A percentile compares a stretch with the other conserved stretches of the same genome.
phyloP scores from a whole-genome alignment of 352 stramenopile genomes.

The Globisporangium alternatum region DNA sequence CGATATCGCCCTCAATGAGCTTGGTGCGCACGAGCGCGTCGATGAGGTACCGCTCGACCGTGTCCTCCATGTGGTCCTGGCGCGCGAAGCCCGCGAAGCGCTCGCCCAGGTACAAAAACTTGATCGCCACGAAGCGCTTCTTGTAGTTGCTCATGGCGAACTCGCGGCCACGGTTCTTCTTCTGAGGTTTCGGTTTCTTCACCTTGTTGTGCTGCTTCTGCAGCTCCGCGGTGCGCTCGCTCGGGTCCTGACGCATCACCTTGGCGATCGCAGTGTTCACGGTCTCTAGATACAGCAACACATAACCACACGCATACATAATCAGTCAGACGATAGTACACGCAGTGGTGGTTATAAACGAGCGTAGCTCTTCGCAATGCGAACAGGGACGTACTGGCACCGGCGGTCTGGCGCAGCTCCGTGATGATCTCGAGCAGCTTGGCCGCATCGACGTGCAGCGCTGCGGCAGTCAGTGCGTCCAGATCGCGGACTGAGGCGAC shows the following conservation, averaged over 20 bases:
- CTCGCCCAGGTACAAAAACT: constrained; percentile 87
- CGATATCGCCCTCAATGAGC: constrained; percentile 82
- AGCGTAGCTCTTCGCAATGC: not conserved
- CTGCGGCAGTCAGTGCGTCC: constrained; percentile 24
- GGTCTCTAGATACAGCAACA: constrained; percentile 28
- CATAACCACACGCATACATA: constrained; percentile 2
- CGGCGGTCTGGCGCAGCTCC: constrained; percentile 55
- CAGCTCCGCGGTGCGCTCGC: not conserved
- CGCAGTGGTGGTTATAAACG: not conserved
- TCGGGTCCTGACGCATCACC: constrained; percentile 38
- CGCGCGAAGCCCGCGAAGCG: constrained; percentile 88
- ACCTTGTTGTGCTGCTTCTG: constrained; percentile 25
- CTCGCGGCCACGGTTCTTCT: constrained; percentile 39
- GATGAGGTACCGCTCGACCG: constrained; percentile 93
- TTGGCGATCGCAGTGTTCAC: constrained; percentile 72
- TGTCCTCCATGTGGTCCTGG: constrained; percentile 89
- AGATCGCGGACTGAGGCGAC: constrained; percentile 23
- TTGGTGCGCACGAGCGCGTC: constrained; percentile 90
- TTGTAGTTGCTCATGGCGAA: constrained; percentile 81
- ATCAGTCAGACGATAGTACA: not conserved
- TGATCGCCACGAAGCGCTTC: constrained; percentile 67
- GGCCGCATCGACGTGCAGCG: constrained; percentile 32
- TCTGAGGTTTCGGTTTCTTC: constrained; percentile 48
- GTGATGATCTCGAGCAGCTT: constrained; percentile 67
- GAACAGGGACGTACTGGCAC: constrained; percentile 43